phyloP scores from a whole-genome alignment of 805 yeast species.

The Naumovozyma castellii region DNA sequence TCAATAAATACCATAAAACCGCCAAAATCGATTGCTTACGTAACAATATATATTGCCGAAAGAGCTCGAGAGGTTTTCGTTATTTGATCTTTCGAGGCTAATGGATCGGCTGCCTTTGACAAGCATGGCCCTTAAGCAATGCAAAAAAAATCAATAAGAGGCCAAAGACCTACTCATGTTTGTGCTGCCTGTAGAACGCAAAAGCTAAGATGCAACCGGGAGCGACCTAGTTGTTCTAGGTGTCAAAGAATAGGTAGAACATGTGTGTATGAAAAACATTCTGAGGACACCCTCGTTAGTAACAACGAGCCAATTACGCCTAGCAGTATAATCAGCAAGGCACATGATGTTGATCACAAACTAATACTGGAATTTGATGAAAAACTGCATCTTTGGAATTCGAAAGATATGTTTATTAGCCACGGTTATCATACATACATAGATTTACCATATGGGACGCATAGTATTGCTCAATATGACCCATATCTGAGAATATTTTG shows the following conservation, averaged over 20 bases:
- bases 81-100: no score
- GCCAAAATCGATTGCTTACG: no score
- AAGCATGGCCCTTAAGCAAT: no score
- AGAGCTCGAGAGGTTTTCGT: no score
- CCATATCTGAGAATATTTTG: conserved; percentile 4
- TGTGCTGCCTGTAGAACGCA: conserved; percentile 7
- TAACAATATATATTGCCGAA: no score
- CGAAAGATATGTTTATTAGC: conserved; percentile 5
- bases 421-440: conserved; percentile 4
- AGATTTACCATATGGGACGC: conserved; percentile 7
- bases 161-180: conserved; percentile 3
- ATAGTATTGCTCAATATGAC: conserved; percentile 7
- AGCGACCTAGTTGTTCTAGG: conserved; percentile 8
- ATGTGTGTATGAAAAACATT: background rate
- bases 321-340: background rate
- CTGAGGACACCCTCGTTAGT: background rate
- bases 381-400: conserved; percentile 6
- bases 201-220: conserved; percentile 10
- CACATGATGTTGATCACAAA: background rate
- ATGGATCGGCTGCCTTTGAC: no score
- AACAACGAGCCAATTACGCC: background rate
- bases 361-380: background rate
- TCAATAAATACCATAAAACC: no score
- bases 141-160: background rate
- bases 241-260: conserved; percentile 3